phyloP scores from a whole-genome alignment of 2,329 filamentous ascomycete species.

The Scytalidium lignicola region DNA sequence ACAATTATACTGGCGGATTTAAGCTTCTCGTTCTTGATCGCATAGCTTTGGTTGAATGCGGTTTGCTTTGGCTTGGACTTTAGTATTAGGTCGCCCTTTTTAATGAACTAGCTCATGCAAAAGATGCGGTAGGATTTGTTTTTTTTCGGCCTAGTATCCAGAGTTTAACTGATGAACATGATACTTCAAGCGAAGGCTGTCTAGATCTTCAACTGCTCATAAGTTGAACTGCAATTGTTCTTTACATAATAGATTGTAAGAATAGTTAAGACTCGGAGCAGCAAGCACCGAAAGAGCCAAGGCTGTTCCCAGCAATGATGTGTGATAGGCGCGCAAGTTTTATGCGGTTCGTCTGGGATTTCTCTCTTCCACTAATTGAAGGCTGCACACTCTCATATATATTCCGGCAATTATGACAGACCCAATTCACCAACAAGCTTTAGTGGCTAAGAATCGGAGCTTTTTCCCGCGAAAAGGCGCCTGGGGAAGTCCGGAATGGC shows the following conservation, averaged over 20 bases:
- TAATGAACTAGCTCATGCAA: slow-evolving; percentile 12
- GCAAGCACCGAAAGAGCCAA: neutral
- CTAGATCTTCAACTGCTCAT: neutral
- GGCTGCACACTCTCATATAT: neutral
- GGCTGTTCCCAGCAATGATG: neutral
- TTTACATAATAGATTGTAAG: neutral
- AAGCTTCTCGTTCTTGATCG: neutral
- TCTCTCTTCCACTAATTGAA: neutral
- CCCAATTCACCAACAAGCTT: neutral
- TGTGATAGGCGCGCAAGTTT: neutral
- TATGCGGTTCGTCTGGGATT: neutral
- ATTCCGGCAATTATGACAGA: no score
- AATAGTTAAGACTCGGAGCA: neutral
- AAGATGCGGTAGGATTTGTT: slow-evolving; percentile 1
- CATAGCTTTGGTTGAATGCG: slow-evolving; percentile 1
- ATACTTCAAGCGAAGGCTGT: neutral
- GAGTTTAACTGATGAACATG: no score
- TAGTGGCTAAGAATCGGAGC: neutral
- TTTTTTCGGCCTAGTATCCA: slow-evolving; percentile 7
- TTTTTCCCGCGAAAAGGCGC: neutral
- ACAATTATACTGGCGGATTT: slow-evolving; percentile 2
- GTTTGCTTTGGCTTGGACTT: slow-evolving; percentile 8
- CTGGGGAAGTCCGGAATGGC: neutral
- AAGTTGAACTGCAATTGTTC: neutral
- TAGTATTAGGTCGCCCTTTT: slow-evolving; percentile 7